Base-by-base conservation (phyloP, 306 rosid genomes). In the Sophora flavescens region DNA sequence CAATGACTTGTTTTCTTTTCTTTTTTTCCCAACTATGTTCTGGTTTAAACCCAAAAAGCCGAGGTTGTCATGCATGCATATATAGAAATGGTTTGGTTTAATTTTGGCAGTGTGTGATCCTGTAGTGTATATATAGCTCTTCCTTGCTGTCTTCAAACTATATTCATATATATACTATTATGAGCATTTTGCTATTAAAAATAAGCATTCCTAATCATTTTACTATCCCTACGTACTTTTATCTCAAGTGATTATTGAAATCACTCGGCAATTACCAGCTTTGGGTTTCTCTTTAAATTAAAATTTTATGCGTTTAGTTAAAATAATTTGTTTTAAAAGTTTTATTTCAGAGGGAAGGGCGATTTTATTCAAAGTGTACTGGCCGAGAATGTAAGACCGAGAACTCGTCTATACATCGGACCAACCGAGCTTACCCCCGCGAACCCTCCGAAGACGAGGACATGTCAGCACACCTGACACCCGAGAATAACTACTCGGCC, bases 111-210 rank as follows among this genome's bases (percentile, higher is more conserved):
- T 44, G 52, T 72, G 51, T 56, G 52, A 15, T 6, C 44, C 0
- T 3, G 18, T 12, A 3, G 32, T 53, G 18, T 39, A 70, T 70
- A 51, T 78, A 35, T 53, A 18, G 42, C n/a, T 53, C 6, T 54
- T 56, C 66, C 62, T 64, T 5, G 70, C 2, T 73, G 79, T 56
- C 70, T 73, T 65, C 8, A 17, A 73, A 76, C 32, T 32, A 11
- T 17, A 39, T 26, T 2, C 32, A 62, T 39, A 39, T 26, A 5
- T 15, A 62, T 39, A 63, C 72, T 53, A 76, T 26, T 58, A 73
- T 38, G 39, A 44, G 2, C 53, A 56, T 68, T 63, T 42, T 42
- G 41, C 39, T 38, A 18, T 50, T 50, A 32, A 61, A 56, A 56
- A 56, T 8, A 9, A 18, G 33, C 32, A 56, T 18, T 10, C 0